Base-by-base conservation (phyloP, 2,329 filamentous ascomycete species). In the Aureobasidium lini region DNA sequence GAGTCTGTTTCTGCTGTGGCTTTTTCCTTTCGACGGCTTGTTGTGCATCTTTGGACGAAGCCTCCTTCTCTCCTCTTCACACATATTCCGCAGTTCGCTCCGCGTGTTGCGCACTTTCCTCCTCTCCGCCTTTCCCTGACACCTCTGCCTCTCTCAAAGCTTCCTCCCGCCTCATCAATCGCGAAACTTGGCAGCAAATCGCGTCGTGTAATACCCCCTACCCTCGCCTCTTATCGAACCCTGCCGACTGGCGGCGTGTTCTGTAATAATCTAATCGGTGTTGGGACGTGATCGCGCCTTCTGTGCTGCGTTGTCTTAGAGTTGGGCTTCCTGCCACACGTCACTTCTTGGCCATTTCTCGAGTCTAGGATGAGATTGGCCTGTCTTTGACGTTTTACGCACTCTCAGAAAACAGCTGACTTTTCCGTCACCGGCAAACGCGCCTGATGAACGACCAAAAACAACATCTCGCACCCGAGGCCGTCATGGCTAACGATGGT, bases 61-160 rank as follows among this genome's bases (percentile, higher is more conserved):
- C 50, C 29, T 43, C 52, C 32, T 57, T 37, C 52, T 57, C 42
- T 40, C 44, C 23, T 46, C 34, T 57, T 18, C 54, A 16, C 23
- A 44, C 31, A 48, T 13, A 40, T 40, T 48, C 47, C 31, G 31
- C 47, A 36, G 47, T 10, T 31, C 31, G 54, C n/a, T 39, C 54
- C 54, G 54, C 54, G 54, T 48, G 32, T 57, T 46, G 52, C 52
- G 52, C 40, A 28, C 54, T 46, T 40, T 37, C 28, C 54, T 57
- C 43, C 54, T 34, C 53, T 57, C 43, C 43, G 18, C 54, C 42
- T 48, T 42, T 57, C 42, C 23, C 43, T 40, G 32, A 47, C 39
- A 42, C 50, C 39, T 54, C 15, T 42, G 10, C 15, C 39, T 23
- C 50, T 18, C 32, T 23, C 8, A 54, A 43, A 43, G 50, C 39